Evolutionary conservation across 768 basidiomycete species (phyloP).

Genomic region (Cyathus striatus): DNA sequence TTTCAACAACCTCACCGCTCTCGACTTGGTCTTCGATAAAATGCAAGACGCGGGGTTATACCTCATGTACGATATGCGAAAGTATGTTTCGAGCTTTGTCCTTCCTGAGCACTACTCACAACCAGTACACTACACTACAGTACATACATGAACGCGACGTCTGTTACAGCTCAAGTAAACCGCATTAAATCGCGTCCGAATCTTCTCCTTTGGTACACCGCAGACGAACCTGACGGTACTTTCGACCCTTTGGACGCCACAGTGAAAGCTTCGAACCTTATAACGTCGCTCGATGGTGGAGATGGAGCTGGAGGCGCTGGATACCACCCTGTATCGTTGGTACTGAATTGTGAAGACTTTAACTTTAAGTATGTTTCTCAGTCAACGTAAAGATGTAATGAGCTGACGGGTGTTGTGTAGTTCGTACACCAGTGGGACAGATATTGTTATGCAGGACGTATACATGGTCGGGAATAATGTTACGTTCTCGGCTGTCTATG

Average conservation of each 20-base stretch:
- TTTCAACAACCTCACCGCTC: conserved; percentile 53
- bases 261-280: conserved; percentile 43
- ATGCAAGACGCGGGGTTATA: conserved; percentile 70
- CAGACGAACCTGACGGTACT: conserved; percentile 70
- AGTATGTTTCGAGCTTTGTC: conserved; percentile 21
- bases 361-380: conserved; percentile 39
- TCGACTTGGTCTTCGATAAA: conserved; percentile 55
- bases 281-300: conserved; percentile 52
- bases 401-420: conserved; percentile 9
- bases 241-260: conserved; percentile 65
- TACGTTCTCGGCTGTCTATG: conserved; percentile 56
- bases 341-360: conserved; percentile 64
- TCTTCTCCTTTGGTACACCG: conserved; percentile 70
- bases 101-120: background rate
- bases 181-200: conserved; percentile 62
- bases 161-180: conserved; percentile 66
- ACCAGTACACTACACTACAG: no score
- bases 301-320: conserved; percentile 43
- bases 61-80: conserved; percentile 83
- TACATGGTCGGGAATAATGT: conserved; percentile 59
- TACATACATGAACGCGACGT: conserved; percentile 59
- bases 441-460: conserved; percentile 67
- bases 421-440: conserved; percentile 50
- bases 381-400: background rate
- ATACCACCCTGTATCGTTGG: conserved; percentile 64